A percentile compares a stretch with the other conserved stretches of the same genome.
Evolutionary conservation across 176 grass and related monocot genomes (phyloP).

Genomic region (Miscanthus lutarioriparius): DNA sequence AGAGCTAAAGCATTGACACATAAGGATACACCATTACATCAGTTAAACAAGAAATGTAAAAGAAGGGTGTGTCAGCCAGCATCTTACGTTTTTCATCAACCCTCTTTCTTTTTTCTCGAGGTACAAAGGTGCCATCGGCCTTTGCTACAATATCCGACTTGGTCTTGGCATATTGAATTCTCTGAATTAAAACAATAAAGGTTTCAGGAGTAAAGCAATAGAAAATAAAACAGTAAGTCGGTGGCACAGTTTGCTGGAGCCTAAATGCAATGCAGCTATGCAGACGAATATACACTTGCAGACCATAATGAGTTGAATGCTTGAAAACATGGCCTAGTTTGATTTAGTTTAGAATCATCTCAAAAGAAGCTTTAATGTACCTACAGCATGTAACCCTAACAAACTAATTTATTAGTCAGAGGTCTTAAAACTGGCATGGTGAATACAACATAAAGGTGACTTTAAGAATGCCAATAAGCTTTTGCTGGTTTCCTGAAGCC

Average conservation of each 20-base stretch:
- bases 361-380: not conserved
- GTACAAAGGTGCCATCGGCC: conserved; percentile 83
- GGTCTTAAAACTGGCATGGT: not conserved
- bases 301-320: not conserved
- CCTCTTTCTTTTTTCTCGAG: conserved; percentile 87
- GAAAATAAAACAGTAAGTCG: not conserved
- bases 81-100: conserved; percentile 77
- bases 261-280: conserved; percentile 16
- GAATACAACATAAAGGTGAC: not conserved
- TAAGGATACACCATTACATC: conserved; percentile 3
- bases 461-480: not conserved
- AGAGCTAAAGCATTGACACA: conserved; percentile 1
- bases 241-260: not conserved
- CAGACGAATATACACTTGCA: not conserved
- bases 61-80: not conserved
- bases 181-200: conserved; percentile 57
- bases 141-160: conserved; percentile 94
- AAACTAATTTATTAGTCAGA: conserved; percentile 14
- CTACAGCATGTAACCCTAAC: not conserved
- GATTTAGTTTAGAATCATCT: not conserved
- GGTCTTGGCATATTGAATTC: conserved; percentile 98
- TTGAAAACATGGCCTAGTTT: not conserved
- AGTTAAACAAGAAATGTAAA: not conserved
- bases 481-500: not conserved
- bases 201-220: conserved; percentile 8